A percentile compares a stretch with the other conserved stretches of the same genome.
Evolutionary conservation across 768 basidiomycete genomes (phyloP).

Genomic region (Suillus decipiens): DNA sequence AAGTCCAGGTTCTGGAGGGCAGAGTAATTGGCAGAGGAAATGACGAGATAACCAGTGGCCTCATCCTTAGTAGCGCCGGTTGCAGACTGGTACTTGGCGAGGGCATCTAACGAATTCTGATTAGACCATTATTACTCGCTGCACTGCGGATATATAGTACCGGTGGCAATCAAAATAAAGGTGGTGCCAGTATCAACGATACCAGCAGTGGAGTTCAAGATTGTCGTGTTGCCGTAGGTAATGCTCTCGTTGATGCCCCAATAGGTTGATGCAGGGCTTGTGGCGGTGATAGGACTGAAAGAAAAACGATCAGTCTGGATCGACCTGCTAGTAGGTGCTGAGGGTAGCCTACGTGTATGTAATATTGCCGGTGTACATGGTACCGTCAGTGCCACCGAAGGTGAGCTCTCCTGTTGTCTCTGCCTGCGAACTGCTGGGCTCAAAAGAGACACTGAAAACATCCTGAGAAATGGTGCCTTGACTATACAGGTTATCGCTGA

Average conservation of each 20-base stretch:
- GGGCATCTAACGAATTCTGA: constrained; percentile 24
- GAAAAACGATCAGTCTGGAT: not conserved
- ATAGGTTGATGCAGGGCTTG: constrained; percentile 47
- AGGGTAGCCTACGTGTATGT: constrained; percentile 41
- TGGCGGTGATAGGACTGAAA: constrained; percentile 47
- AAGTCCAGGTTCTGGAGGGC: constrained; percentile 13
- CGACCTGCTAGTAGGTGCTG: not conserved
- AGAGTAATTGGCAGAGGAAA: constrained; percentile 11
- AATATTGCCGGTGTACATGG: constrained; percentile 34
- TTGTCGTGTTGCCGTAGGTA: constrained; percentile 47
- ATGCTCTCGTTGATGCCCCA: constrained; percentile 65
- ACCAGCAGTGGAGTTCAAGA: constrained; percentile 49
- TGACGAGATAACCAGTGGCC: constrained; percentile 16
- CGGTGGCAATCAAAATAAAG: constrained; percentile 48
- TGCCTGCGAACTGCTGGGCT: constrained; percentile 38
- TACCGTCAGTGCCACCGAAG: constrained; percentile 42
- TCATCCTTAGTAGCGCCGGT: constrained; percentile 17
- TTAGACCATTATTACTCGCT: constrained; percentile 1
- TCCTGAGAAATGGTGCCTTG: constrained; percentile 39
- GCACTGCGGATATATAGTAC: constrained; percentile 21
- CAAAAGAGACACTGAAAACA: constrained; percentile 52
- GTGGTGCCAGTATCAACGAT: constrained; percentile 66
- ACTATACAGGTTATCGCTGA: constrained; percentile 53
- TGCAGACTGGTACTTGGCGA: constrained; percentile 21
- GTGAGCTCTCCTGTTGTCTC: constrained; percentile 52